Evolutionary conservation across 768 basidiomycete genomes (phyloP), one percentile per base, ranked within the genome.

Genomic region (Tricholomella constricta): DNA sequence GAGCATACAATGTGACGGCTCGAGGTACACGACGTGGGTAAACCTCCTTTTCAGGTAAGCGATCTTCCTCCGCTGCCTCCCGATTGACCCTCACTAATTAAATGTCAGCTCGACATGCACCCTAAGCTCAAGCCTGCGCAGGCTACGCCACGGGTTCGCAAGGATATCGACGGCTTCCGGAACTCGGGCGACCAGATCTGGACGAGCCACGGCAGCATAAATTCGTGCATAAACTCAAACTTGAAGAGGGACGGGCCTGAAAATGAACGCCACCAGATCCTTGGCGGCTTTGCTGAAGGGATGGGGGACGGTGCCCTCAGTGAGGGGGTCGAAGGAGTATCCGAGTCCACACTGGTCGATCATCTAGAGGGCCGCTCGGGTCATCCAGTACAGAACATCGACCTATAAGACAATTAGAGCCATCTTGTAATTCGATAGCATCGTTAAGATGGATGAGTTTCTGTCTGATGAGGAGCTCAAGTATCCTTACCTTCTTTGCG

Each of bases 51-150:
- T 73, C 71, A 0, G 68, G 52, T 19, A 76, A 51, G 23, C 60
- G 65, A 38, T 73, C 72, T 26, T 66, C 65, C 25, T 62, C 61
- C 3, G 64, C 38, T 6, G 67, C 67, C 11, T 54, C 38, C 63
- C 67, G 67, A 49, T 74, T 76, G 10, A 66, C 71, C 42, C 52
- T 65, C 60, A 76, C 74, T 72, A 37, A 27, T 25, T 4, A 45
- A 10, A 43, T 26, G 25, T 43, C 19, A 43, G 41, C 7, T 7
- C 9, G 22, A 15, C 6, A 15, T 40, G 6, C 17, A 37, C 36
- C 14, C 14, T 2, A 19, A 25, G 8, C 6, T 8, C 19, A 9
- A 4, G 6, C 23, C 58, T 55, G 9, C 62, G 70, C 15, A 74
- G 47, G 12, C 52, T 52, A 37, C 61, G 51, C 56, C 58, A 66